Percentiles rank a stretch among this genome's conserved stretches.
Evolutionary conservation across 2,329 filamentous ascomycete species (phyloP).

Genomic region (Colletotrichum musicola): DNA sequence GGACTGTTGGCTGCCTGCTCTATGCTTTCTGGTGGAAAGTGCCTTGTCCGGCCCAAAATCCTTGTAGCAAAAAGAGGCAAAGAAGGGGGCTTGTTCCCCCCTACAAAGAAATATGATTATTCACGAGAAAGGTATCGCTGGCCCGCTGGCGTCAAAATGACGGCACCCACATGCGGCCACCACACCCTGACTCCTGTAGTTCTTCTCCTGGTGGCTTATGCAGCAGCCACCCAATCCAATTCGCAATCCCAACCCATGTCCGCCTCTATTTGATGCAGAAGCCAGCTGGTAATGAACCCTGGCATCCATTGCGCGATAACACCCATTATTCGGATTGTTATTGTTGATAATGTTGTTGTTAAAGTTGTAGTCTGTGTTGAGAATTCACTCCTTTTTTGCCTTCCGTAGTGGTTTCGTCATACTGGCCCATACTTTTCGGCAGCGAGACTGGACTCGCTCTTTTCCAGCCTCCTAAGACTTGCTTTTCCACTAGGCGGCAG

Average conservation of each 20-base stretch:
- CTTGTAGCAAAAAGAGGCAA: constrained; percentile 19
- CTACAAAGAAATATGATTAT: constrained; percentile 37
- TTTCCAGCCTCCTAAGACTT: constrained; percentile 27
- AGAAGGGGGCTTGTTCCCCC: constrained; percentile 19
- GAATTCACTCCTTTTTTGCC: no score
- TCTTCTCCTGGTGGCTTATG: constrained; percentile 20
- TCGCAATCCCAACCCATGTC: constrained; percentile 19
- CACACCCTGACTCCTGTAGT: constrained; percentile 5
- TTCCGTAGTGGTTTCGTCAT: no score
- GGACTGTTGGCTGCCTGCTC: constrained; percentile 35
- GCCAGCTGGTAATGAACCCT: constrained; percentile 1
- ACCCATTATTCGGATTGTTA: constrained; percentile 15
- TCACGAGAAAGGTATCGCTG: constrained; percentile 34
- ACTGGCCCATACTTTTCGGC: no score
- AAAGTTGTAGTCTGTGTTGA: background rate
- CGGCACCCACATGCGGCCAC: constrained; percentile 7
- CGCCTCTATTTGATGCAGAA: constrained; percentile 29
- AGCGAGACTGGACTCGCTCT: background rate
- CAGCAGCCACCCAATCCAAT: constrained; percentile 23
- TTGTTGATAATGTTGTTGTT: background rate
- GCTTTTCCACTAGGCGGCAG: constrained; percentile 53
- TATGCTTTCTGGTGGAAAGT: constrained; percentile 21
- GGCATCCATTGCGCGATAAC: background rate
- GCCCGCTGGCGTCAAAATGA: constrained; percentile 9
- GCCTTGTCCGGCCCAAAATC: constrained; percentile 18